A percentile compares a stretch with the other conserved stretches of the same genome.
These are phyloP conservation scores for Saccharomyces mikatae DNA, from an alignment of 805 yeast genomes.

Conservation along the genomic window DNA sequence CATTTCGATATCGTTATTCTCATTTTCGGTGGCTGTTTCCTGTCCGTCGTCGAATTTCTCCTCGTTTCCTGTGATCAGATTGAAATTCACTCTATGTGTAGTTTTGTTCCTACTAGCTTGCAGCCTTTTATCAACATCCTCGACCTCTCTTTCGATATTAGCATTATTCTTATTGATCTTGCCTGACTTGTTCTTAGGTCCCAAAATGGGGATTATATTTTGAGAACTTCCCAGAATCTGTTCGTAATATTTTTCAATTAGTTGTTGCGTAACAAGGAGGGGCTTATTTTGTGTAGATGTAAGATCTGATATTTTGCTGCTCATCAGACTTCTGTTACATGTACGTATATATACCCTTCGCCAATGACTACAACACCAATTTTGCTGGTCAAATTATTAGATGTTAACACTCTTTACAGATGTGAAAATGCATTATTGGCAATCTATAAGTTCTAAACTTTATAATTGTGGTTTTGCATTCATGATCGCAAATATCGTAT, in stretches of 20 bases:
- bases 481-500: background rate
- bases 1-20: background rate
- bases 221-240: constrained; percentile 1
- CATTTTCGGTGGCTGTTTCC: background rate
- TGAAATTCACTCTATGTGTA: background rate
- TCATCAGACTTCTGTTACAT: background rate
- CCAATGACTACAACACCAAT: background rate
- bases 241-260: constrained; percentile 18
- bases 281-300: constrained; percentile 2
- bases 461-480: background rate
- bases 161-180: background rate
- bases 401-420: background rate
- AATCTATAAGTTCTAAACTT: background rate
- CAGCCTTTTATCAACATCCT: background rate
- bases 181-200: background rate
- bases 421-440: background rate
- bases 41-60: background rate
- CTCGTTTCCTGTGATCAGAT: background rate
- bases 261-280: constrained; percentile 20
- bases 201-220: background rate
- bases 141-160: background rate
- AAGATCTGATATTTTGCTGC: background rate
- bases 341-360: background rate
- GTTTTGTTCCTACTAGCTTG: background rate
- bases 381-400: background rate